Conservation (phyloP, 257 asterid species). For the Voacanga thouarsii region DNA sequence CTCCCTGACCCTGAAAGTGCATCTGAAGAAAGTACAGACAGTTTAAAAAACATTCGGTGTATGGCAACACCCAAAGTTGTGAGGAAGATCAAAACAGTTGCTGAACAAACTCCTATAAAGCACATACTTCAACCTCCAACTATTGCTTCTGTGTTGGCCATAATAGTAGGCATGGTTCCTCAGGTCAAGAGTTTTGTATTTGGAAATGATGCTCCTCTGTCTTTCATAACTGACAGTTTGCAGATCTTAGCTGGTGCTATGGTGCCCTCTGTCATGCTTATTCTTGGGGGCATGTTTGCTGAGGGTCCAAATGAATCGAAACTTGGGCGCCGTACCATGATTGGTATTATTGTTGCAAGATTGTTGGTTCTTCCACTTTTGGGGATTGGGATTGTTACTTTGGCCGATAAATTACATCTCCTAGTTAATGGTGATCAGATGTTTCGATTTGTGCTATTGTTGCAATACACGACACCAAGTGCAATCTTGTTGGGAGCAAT, state of each 20-base stretch:
- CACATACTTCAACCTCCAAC: conserved; percentile 46
- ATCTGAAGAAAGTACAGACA: conserved; percentile 1
- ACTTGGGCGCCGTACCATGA: conserved; percentile 36
- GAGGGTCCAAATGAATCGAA: conserved; percentile 44
- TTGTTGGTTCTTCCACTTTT: conserved; percentile 33
- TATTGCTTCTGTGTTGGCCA: conserved; percentile 38
- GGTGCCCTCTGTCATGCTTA: conserved; percentile 47
- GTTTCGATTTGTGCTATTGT: conserved; percentile 35
- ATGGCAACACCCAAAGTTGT: conserved; percentile 30
- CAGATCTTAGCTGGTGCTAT: conserved; percentile 42
- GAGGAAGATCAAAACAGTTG: conserved; percentile 32
- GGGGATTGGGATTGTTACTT: conserved; percentile 35
- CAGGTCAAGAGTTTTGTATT: conserved; percentile 30
- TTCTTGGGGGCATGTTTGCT: conserved; percentile 45
- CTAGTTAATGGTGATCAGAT: conserved; percentile 34
- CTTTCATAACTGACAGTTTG: conserved; percentile 37
- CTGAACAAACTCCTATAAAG: conserved; percentile 35
- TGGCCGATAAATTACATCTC: conserved; percentile 31
- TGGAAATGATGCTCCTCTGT: conserved; percentile 33
- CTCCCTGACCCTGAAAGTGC: conserved; percentile 17
- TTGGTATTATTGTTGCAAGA: conserved; percentile 41
- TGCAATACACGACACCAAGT: conserved; percentile 43
- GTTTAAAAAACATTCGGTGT: conserved; percentile 21
- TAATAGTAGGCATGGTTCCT: conserved; percentile 35
- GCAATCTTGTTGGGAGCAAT: conserved; percentile 46